Percentiles rank a stretch among this genome's conserved stretches.
Conservation (phyloP, 1,284 basidiomycete genomes). For the Boletus mariae region DNA sequence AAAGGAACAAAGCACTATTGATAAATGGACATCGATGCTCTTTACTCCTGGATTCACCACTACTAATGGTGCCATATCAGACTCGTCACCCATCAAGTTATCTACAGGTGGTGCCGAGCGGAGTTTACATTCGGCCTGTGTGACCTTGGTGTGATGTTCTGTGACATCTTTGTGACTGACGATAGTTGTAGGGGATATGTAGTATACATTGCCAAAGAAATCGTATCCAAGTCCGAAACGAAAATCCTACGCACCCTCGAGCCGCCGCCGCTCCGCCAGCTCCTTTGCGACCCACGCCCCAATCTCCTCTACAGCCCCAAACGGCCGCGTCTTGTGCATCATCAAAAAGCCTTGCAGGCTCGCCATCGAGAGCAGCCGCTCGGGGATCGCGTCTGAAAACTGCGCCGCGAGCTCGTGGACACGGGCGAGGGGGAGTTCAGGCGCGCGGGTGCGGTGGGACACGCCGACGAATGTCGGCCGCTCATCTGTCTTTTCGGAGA, state of each 20-base stretch:
- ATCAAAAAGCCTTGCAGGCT: conserved; percentile 73
- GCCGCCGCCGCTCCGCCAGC: conserved; percentile 9
- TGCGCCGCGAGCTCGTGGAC: conserved; percentile 45
- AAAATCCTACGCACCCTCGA: background rate
- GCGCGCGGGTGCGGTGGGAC: conserved; percentile 32
- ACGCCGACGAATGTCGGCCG: conserved; percentile 29
- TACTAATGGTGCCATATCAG: no score
- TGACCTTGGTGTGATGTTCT: no score
- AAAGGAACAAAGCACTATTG: no score
- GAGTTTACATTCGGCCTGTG: no score
- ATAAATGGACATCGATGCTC: no score
- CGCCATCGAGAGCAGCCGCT: conserved; percentile 70
- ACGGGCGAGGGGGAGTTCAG: conserved; percentile 34
- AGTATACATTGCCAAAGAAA: conserved; percentile 4
- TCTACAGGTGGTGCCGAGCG: no score
- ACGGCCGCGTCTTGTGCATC: conserved; percentile 61
- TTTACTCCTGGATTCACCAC: no score
- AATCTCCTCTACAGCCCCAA: conserved; percentile 48
- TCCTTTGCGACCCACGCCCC: conserved; percentile 48
- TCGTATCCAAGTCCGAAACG: background rate
- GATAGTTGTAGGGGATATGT: no score
- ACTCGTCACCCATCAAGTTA: no score
- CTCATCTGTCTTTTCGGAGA: conserved; percentile 18
- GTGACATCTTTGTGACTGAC: no score
- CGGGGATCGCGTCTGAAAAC: conserved; percentile 60